Evolutionary conservation across 768 basidiomycete genomes (phyloP), one percentile per base, ranked within the genome.

Genomic region (Candolleomyces aberdarensis): DNA sequence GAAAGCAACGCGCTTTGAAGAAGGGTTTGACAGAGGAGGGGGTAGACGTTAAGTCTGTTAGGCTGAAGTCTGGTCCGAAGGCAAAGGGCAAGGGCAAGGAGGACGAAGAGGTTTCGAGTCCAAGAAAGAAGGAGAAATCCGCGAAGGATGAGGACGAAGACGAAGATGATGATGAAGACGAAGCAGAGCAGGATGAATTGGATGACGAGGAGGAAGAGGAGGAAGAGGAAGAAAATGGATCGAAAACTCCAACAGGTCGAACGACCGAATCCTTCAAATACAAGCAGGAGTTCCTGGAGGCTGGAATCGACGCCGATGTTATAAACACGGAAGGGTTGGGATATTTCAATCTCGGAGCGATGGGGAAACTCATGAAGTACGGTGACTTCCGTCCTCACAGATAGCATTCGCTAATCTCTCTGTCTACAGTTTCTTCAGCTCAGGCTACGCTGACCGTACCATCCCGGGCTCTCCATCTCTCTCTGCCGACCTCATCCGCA

Each of bases 251-350:
- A 3, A 11, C 36, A 36, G 36, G 36, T 36, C 26, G 19, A 5
- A 20, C 26, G n/a, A 32, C 17, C 3, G 54, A 20, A 11, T 17
- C 51, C 2, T 59, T 50, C 39, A 82, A 77, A 63, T 70, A 82
- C 31, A 78, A 74, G 58, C 70, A 67, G 7, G 63, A 72, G 15
- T 80, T 88, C 58, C 64, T 71, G 6, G 70, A 76, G 10, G 64
- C 74, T 62, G 83, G 80, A 0, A 74, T 90, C 22, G 77, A 81
- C 63, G 77, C 71, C 8, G 69, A 74, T 22, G 73, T 72, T 31
- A 69, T 90, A 22, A 70, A 68, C 10, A 67, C 69, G 11, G 69
- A 77, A 39, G 81, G 78, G 3, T 67, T 90, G 10, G 82, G 76
- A 31, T 64, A 86, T 20, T 81, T 87, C 63, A 75, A 82, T 65